Evolutionary conservation across 345 rosid species (phyloP).

Genomic region (Trapa bicornis): DNA sequence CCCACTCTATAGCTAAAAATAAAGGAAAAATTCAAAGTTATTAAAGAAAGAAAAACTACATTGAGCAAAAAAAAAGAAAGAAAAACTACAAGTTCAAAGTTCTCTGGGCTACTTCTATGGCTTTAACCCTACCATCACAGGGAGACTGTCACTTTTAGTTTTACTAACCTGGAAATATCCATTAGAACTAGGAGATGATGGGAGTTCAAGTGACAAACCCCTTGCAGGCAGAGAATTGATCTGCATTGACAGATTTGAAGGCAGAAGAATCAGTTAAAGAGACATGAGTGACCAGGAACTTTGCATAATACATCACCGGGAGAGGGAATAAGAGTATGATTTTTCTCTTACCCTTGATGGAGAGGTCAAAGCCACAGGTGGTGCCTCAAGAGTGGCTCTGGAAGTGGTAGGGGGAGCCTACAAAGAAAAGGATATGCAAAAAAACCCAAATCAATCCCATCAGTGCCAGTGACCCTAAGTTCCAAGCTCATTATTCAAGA

Average conservation of each 20-base stretch:
- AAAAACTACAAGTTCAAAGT: background rate
- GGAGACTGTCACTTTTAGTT: background rate
- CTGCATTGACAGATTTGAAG: slow-evolving; percentile 15
- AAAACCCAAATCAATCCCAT: background rate
- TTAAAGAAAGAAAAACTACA: too few relatives aligned
- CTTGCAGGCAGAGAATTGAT: slow-evolving; percentile 33
- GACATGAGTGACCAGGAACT: background rate
- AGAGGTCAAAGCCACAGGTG: slow-evolving; percentile 2
- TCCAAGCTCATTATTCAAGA: too few relatives aligned
- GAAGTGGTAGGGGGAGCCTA: slow-evolving; percentile 8
- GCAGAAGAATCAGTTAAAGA: background rate
- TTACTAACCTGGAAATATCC: slow-evolving; percentile 41
- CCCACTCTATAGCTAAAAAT: background rate
- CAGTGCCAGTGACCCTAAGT: too few relatives aligned
- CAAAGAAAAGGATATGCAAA: background rate
- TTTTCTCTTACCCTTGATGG: slow-evolving; percentile 3
- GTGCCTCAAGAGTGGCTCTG: slow-evolving; percentile 7
- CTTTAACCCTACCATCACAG: too few relatives aligned
- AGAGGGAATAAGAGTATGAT: background rate
- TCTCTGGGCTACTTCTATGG: background rate
- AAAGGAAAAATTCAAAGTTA: background rate
- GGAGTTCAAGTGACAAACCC: background rate
- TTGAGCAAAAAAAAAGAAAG: too few relatives aligned
- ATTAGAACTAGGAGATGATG: slow-evolving; percentile 24
- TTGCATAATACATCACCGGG: background rate